phyloP scores from a whole-genome alignment of 306 rosid genomes.

The Castanea sativa region DNA sequence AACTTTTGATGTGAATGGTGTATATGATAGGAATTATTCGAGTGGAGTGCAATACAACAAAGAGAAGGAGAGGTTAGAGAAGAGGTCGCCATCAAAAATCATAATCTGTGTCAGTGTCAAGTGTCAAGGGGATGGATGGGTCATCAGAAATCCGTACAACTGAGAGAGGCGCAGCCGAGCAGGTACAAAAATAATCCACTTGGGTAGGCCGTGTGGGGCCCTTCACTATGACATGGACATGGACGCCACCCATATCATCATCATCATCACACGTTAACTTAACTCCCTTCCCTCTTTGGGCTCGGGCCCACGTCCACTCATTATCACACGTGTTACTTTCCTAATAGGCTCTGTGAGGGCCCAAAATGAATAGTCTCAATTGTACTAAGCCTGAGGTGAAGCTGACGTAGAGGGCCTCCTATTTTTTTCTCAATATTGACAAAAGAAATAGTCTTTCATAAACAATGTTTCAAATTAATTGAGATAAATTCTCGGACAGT shows the following conservation, averaged over 20 bases:
- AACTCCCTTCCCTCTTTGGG: no score
- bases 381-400: not conserved
- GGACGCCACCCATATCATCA: not conserved
- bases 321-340: not conserved
- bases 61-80: not conserved
- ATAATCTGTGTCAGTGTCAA: not conserved
- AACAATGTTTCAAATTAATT: no score
- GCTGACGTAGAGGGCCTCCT: not conserved
- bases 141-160: not conserved
- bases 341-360: not conserved
- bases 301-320: no score
- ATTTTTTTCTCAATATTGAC: no score
- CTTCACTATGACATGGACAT: not conserved
- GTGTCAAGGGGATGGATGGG: not conserved
- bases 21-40: not conserved
- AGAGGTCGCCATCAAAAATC: not conserved
- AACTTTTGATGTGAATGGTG: no score
- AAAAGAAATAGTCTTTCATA: no score
- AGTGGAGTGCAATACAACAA: not conserved
- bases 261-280: not conserved
- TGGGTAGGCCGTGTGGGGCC: not conserved
- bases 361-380: no score
- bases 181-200: not conserved
- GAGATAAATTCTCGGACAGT: no score
- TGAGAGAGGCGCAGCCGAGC: not conserved